Evolutionary conservation across 768 basidiomycete species (phyloP).

Genomic region (Trametes cubensis): DNA sequence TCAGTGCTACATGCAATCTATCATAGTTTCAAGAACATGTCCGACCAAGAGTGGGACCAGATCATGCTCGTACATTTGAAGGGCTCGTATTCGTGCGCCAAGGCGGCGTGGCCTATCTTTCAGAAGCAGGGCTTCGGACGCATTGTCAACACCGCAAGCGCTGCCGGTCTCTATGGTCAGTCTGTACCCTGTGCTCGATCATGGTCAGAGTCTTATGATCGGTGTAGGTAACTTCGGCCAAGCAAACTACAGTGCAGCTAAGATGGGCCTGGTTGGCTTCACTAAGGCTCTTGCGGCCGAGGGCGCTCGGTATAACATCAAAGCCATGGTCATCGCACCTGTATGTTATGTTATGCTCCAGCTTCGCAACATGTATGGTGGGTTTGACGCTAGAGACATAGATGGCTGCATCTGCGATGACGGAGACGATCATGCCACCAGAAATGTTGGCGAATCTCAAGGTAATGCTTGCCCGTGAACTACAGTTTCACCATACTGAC

Average conservation of each 20-base stretch:
- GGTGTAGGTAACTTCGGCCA: slow-evolving; percentile 88
- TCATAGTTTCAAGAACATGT: slow-evolving; percentile 92
- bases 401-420: slow-evolving; percentile 98
- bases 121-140: slow-evolving; percentile 94
- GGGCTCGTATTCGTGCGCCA: slow-evolving; percentile 89
- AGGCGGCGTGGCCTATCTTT: slow-evolving; percentile 96
- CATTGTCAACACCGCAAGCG: slow-evolving; percentile 91
- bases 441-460: slow-evolving; percentile 90
- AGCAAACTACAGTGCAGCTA: slow-evolving; percentile 96
- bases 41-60: slow-evolving; percentile 92
- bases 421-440: slow-evolving; percentile 91
- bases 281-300: slow-evolving; percentile 92
- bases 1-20: not conserved
- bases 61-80: slow-evolving; percentile 90
- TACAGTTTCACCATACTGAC: not conserved
- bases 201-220: not conserved
- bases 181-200: not conserved
- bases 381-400: slow-evolving; percentile 32
- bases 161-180: slow-evolving; percentile 90
- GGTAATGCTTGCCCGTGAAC: slow-evolving; percentile 39
- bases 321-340: slow-evolving; percentile 85
- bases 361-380: not conserved
- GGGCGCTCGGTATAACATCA: slow-evolving; percentile 90
- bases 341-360: slow-evolving; percentile 46
- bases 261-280: slow-evolving; percentile 93